Conservation (phyloP, 2,329 filamentous ascomycete genomes). For the Didymella sp. region DNA sequence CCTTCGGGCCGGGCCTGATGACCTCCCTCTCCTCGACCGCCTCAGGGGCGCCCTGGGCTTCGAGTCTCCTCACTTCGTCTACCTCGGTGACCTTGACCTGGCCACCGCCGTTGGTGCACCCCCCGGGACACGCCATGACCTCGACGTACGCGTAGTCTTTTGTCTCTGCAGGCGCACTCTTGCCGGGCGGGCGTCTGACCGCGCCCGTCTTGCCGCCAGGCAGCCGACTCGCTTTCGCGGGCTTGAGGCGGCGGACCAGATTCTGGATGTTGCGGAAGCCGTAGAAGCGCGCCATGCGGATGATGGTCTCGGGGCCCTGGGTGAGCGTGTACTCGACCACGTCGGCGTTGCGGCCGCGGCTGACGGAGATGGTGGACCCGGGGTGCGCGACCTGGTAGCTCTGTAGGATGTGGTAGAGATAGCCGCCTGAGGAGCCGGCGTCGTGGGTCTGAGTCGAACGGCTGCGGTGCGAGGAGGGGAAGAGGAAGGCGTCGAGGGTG, state of each 20-base stretch:
- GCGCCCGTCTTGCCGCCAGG: slow-evolving; percentile 44
- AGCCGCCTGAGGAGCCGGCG: slow-evolving; percentile 86
- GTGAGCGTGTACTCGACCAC: slow-evolving; percentile 83
- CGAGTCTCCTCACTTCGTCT: slow-evolving; percentile 48
- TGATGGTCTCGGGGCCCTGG: slow-evolving; percentile 52
- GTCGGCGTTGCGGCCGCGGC: slow-evolving; percentile 85
- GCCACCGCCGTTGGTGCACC: slow-evolving; percentile 96
- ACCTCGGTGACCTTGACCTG: slow-evolving; percentile 92
- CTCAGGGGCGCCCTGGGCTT: slow-evolving; percentile 34
- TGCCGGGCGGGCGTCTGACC: slow-evolving; percentile 72
- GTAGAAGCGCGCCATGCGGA: slow-evolving; percentile 77
- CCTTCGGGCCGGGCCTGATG: slow-evolving; percentile 70
- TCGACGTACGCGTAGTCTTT: slow-evolving; percentile 91
- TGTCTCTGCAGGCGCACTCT: slow-evolving; percentile 60
- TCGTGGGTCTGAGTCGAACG: slow-evolving; percentile 57
- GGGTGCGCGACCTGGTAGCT: slow-evolving; percentile 74
- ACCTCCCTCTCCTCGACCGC: slow-evolving; percentile 12
- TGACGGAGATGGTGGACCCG: slow-evolving; percentile 73
- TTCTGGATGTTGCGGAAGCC: slow-evolving; percentile 99
- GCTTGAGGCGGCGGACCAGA: slow-evolving; percentile 88
- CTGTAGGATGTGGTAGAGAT: slow-evolving; percentile 82
- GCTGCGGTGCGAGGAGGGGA: slow-evolving; percentile 57
- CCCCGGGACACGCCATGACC: slow-evolving; percentile 99
- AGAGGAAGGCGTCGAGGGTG: slow-evolving; percentile 75
- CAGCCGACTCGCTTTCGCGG: slow-evolving; percentile 69